These are phyloP conservation scores for Paramecium sonneborni DNA, from an alignment of 73 alveolate species.

Conservation along the genomic window DNA sequence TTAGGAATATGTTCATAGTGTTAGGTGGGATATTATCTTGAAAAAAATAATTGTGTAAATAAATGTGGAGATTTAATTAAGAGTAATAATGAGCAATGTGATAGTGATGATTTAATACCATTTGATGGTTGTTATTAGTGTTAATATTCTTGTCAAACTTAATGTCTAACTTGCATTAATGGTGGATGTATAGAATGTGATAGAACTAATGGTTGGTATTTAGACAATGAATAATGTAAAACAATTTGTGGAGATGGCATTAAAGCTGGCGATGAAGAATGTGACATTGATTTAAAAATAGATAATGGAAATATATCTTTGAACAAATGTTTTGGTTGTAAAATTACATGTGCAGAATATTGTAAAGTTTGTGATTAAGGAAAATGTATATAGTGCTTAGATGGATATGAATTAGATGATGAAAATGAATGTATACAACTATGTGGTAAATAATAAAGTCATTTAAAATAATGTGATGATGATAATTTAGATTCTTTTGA, in stretches of 20 bases:
- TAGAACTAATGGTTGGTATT: background rate
- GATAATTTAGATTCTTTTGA: background rate
- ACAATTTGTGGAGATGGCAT: constrained; percentile 15
- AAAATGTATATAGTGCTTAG: background rate
- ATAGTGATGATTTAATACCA: background rate
- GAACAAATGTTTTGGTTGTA: background rate
- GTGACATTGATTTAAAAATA: background rate
- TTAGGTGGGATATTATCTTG: background rate
- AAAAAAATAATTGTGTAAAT: background rate
- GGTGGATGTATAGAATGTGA: background rate
- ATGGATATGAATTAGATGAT: background rate
- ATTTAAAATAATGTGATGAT: background rate
- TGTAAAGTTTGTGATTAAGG: background rate
- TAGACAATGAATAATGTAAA: background rate
- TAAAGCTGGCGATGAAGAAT: background rate
- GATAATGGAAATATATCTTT: background rate
- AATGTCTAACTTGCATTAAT: background rate
- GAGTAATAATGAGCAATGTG: background rate
- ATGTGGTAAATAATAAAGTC: background rate
- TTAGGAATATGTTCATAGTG: background rate
- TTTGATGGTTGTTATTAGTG: background rate
- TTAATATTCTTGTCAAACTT: background rate
- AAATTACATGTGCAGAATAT: background rate
- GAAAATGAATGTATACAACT: background rate
- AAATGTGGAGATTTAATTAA: constrained; percentile 54